A percentile compares a stretch with the other conserved stretches of the same genome.
Conservation (phyloP, 345 rosid genomes). For the Erodium maritimum region DNA sequence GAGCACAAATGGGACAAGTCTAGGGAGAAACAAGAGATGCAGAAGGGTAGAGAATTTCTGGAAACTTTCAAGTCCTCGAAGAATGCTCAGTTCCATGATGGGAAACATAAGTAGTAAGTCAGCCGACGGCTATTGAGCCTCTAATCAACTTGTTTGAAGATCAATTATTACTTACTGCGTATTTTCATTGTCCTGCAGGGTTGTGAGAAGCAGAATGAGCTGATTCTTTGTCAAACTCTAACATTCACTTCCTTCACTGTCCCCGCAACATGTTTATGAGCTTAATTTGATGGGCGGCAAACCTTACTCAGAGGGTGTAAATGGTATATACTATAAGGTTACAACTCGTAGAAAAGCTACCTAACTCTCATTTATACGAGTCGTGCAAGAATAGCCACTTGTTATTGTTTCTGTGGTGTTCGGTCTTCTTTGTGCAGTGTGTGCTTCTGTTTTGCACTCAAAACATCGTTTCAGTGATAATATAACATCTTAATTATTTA, state of each 20-base stretch:
- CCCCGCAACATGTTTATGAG: no score
- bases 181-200: slow-evolving; percentile 11
- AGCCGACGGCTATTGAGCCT: not conserved
- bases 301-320: no score
- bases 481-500: no score
- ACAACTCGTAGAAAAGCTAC: no score
- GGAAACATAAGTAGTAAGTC: slow-evolving; percentile 57
- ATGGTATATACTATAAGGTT: no score
- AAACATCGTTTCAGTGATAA: no score
- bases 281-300: no score
- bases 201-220: slow-evolving; percentile 2
- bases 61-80: slow-evolving; percentile 84
- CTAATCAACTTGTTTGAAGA: not conserved
- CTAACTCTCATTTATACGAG: no score
- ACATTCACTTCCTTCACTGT: not conserved
- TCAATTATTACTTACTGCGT: not conserved
- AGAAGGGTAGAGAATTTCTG: slow-evolving; percentile 52
- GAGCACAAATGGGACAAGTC: slow-evolving; percentile 77
- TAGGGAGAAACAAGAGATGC: slow-evolving; percentile 56
- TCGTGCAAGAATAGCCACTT: no score
- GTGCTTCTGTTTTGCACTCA: no score
- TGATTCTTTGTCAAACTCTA: slow-evolving; percentile 7
- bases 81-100: slow-evolving; percentile 89
- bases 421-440: no score
- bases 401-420: no score